Evolutionary conservation across 331 rosid species (phyloP), one percentile per base, ranked within the genome.

Genomic region (Stylosanthes scabra): DNA sequence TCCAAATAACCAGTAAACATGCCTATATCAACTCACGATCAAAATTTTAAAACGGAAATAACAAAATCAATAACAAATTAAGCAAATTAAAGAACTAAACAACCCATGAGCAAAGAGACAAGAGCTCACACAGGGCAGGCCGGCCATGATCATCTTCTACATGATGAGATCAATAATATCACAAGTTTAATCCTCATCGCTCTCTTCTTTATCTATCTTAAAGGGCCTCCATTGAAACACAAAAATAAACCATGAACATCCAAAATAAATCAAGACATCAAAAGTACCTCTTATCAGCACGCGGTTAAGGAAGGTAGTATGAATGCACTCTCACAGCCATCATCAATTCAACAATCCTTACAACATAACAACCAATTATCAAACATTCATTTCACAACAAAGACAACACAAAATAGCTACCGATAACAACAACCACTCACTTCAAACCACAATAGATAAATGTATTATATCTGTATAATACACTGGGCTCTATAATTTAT

Each of bases 221-320:
- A 10, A 12, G 20, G 34, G 6, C 15, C 75, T 58, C 67, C 54
- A 56, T 71, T 56, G 60, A 45, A 45, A 59, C 58, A 2, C 15
- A 66, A 31, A 63, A 27, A n/a, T n/a, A 44, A 59, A 29, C 65
- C 20, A 66, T 10, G 47, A 42, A 59, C 29, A 44, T 8, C 14
- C 50, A 39, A 73, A 50, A 51, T 11, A 12, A 74, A 54, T 7
- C 50, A 20, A 15, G 12, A 25, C 74, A 80, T 49, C 15, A 13
- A 11, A 80, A 82, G 66, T 83, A 83, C 87, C 87, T 83, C 42
- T 49, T n/a, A n/a, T 77, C 72, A 66, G 78, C 65, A 68, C 81
- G 78, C 12, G 40, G 70, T 50, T 71, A 70, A 70, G 1, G 78
- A 51, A 59, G 82, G 62, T 46, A 49, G 27, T 31, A 31, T 31